Evolutionary conservation across 2,329 filamentous ascomycete species (phyloP), one percentile per base, ranked within the genome.

Genomic region (Claviceps humidiphila): DNA sequence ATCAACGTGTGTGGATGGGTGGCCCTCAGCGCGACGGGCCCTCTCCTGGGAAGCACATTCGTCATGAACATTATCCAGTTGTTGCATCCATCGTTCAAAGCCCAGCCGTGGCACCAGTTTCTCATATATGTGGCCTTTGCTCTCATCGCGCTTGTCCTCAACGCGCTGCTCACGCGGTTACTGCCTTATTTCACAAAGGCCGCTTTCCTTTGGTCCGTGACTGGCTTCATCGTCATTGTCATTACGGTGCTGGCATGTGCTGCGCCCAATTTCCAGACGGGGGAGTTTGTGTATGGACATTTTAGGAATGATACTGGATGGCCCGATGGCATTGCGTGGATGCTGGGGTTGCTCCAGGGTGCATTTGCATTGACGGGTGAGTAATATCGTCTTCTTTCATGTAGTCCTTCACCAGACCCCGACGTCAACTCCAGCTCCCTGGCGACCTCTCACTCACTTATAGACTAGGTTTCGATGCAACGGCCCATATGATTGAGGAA

Each of bases 1-100:
- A 85, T 82, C 64, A 84, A 82, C 59, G 77, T 81, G 40, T 80
- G 80, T n/a, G 84, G 82, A 16, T 87, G 84, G 81, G 81, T 86
- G 37, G 78, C 80, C 9, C 66, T 88, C 51, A 81, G 80, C 4
- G 84, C 84, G 7, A 85, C 82, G 0, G 84, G 79, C 16, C 82
- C 82, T 1, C 71, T 87, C 22, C 72, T 88, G 5, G 82, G 80
- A 13, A 84, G 80, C 58, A 76, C 82, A 56, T 76, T 88, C 56
- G 76, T 88, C 49, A 63, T 85, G 26, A 80, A 82, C 52, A 74
- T 85, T 44, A 81, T 87, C 50, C 71, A 76, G 1, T 68, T 88
- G 39, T 76, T 81, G 64, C 68, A 82, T 57, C 70, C 77, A 0
- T 68, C 63, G 49, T 87, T 82, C 60, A 68, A 72, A 22, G 54